Evolutionary conservation across 805 yeast species (phyloP), one percentile per base, ranked within the genome.

Genomic region (Candida boidinii): DNA sequence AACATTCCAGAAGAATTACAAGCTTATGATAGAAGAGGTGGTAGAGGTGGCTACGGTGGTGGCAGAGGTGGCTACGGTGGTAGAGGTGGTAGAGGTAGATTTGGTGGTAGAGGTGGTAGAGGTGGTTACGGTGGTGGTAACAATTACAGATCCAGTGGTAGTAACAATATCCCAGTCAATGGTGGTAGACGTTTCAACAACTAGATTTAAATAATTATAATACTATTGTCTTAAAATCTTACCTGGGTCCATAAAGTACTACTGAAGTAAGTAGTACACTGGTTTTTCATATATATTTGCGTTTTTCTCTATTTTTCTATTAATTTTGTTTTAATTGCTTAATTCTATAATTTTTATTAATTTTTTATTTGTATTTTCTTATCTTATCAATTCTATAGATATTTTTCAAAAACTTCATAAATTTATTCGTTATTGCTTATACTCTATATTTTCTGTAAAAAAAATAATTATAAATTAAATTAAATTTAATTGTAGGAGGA

Each of bases 1-100:
- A 71, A 73, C 39, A 66, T 92, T 48, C 94, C 95, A 45, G 80
- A 79, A 34, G 85, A 76, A 54, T 72, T 92, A 51, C 70, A 70
- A 54, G 78, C 75, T 56, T 78, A 76, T 66, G 85, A 81, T 49
- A 78, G 79, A 54, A 83, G 84, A 41, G 70, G 78, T 37, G 79
- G 81, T 46, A 76, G 85, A 45, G 77, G 80, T 45, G 60, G 66
- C 47, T 68, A 75, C 39, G 70, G 76, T 30, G 66, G 73, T 34
- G 73, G 79, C 33, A 66, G 80, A 40, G 72, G 84, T 33, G 58
- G 76, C 28, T 56, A 73, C 34, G 64, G 76, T 37, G 57, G 73
- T 14, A 49, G 68, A 29, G 53, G 72, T 29, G 54, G 74, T 28
- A 48, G 68, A 36, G 72, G 83, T 39, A 63, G 77, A 40, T 49